Percentiles rank a stretch among this genome's conserved stretches.
Evolutionary conservation across 495 filamentous ascomycete species (phyloP).

Genomic region (Penicillium canescens): DNA sequence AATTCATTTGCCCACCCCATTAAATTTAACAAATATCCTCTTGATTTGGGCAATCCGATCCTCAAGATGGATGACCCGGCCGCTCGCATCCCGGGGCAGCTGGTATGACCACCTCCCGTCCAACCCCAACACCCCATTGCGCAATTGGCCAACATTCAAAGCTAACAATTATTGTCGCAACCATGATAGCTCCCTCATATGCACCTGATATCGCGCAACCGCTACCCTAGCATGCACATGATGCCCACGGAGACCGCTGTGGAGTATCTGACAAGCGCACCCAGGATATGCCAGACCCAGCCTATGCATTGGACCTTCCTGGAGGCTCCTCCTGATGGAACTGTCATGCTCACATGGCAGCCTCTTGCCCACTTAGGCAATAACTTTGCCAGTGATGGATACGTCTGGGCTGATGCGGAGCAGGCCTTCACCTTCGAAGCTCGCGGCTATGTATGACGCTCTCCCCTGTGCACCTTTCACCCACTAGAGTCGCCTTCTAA

Average conservation of each 20-base stretch:
- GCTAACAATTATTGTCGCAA: constrained; percentile 20
- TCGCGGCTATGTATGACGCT: constrained; percentile 69
- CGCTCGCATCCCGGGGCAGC: constrained; percentile 57
- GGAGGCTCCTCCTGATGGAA: constrained; percentile 76
- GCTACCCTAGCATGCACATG: constrained; percentile 66
- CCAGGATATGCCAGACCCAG: constrained; percentile 69
- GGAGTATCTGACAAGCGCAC: constrained; percentile 76
- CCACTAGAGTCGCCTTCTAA: not conserved
- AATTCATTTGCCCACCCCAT: constrained; percentile 1
- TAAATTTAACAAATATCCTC: not conserved
- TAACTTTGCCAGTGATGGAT: constrained; percentile 85
- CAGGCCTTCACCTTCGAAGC: constrained; percentile 66
- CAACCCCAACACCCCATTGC: constrained; percentile 2
- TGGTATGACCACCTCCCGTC: constrained; percentile 48
- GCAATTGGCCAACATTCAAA: not conserved
- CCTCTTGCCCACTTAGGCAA: constrained; percentile 63
- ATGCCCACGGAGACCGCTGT: constrained; percentile 70
- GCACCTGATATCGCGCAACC: constrained; percentile 76
- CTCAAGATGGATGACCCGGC: constrained; percentile 65
- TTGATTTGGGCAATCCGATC: constrained; percentile 10
- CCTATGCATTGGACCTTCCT: constrained; percentile 92
- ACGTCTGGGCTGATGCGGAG: constrained; percentile 83
- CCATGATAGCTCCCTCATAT: constrained; percentile 72
- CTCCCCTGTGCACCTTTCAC: not conserved
- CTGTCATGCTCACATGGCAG: constrained; percentile 84